Evolutionary conservation across 208 protist genomes (phyloP).

Genomic region (Wallacemonas collosoma): DNA sequence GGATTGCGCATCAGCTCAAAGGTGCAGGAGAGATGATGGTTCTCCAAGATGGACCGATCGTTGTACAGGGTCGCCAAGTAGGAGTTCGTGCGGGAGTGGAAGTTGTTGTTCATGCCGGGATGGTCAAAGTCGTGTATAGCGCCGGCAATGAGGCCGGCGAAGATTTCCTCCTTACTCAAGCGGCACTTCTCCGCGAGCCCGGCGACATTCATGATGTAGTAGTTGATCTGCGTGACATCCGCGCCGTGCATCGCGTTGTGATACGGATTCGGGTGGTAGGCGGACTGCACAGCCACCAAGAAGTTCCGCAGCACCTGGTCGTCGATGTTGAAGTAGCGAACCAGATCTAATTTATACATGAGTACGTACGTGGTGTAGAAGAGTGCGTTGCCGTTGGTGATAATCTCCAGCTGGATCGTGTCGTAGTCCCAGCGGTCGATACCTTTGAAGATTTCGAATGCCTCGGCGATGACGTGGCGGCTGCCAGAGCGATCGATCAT

Average conservation of each 20-base stretch:
- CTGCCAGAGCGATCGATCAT: conserved; percentile 51
- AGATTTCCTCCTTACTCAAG: conserved; percentile 88
- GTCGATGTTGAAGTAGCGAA: conserved; percentile 83
- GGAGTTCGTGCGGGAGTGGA: conserved; percentile 91
- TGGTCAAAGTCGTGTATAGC: conserved; percentile 97
- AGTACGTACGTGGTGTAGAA: conserved; percentile 88
- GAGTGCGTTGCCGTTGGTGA: conserved; percentile 87
- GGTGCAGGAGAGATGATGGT: conserved; percentile 90
- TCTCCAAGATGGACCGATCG: conserved; percentile 94
- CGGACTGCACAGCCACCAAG: conserved; percentile 77
- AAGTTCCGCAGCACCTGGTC: conserved; percentile 84
- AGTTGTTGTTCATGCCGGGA: conserved; percentile 97
- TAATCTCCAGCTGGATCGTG: conserved; percentile 84
- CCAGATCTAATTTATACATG: conserved; percentile 88
- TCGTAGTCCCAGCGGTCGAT: conserved; percentile 91
- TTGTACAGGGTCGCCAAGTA: conserved; percentile 94
- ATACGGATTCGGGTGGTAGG: conserved; percentile 92
- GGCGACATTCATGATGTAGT: conserved; percentile 91
- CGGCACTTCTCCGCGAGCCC: conserved; percentile 67
- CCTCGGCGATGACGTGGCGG: conserved; percentile 56
- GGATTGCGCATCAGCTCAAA: conserved; percentile 87
- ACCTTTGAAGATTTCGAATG: conserved; percentile 83
- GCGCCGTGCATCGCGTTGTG: conserved; percentile 94
- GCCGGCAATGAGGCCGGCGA: conserved; percentile 89
- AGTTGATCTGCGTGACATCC: conserved; percentile 93